A percentile compares a stretch with the other conserved stretches of the same genome.
phyloP scores from a whole-genome alignment of 768 basidiomycete species.

The Termitomyces sp. region DNA sequence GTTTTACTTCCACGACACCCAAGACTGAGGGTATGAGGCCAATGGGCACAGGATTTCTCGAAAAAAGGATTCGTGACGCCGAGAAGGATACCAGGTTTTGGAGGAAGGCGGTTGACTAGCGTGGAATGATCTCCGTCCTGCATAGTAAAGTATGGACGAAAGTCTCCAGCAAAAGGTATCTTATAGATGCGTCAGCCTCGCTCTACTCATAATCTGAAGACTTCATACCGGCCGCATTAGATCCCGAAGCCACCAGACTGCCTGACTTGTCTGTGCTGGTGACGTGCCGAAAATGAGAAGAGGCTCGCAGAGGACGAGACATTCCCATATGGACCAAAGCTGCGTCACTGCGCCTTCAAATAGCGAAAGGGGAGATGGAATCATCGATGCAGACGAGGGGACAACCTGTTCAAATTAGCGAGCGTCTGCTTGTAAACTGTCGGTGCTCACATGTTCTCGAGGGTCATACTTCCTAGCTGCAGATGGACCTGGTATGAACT shows the following conservation, averaged over 20 bases:
- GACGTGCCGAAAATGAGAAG: conserved; percentile 77
- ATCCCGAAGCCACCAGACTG: conserved; percentile 90
- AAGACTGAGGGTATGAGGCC: conserved; percentile 79
- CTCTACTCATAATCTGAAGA: background rate
- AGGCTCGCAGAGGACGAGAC: conserved; percentile 85
- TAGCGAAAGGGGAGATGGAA: conserved; percentile 51
- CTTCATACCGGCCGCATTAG: conserved; percentile 69
- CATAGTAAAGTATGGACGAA: conserved; percentile 94
- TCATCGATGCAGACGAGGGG: conserved; percentile 55
- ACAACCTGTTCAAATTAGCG: conserved; percentile 45
- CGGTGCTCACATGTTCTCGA: conserved; percentile 38
- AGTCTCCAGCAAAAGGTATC: conserved; percentile 82
- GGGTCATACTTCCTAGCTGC: conserved; percentile 51
- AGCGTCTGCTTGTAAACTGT: background rate
- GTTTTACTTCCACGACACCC: conserved; percentile 33
- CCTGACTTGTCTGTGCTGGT: conserved; percentile 79
- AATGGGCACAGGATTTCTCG: conserved; percentile 71
- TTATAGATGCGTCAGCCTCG: conserved; percentile 19
- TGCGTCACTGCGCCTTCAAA: conserved; percentile 63
- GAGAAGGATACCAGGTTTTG: conserved; percentile 67
- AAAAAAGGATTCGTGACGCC: conserved; percentile 91
- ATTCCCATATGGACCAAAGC: conserved; percentile 91
- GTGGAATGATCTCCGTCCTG: conserved; percentile 81
- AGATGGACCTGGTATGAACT: conserved; percentile 50
- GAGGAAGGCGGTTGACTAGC: conserved; percentile 79